Evolutionary conservation across 108 stramenopile genomes (phyloP).

Genomic region (Halocafeteria seosinensis): DNA sequence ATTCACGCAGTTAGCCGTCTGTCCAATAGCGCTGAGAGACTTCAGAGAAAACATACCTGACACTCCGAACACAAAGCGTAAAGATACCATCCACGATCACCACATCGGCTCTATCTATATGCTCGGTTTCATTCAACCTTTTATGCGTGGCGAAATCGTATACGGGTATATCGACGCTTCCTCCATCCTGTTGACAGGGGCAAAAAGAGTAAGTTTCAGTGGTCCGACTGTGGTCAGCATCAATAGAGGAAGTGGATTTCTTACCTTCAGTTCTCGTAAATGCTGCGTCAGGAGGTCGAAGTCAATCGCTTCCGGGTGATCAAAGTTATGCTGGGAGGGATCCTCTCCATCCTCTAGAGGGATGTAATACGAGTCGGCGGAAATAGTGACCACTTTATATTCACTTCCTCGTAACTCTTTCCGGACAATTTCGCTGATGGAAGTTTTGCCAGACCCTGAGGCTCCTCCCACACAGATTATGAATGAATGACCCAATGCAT

Average conservation of each 20-base stretch:
- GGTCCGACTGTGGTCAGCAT: too few relatives aligned
- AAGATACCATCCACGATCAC: conserved; percentile 19
- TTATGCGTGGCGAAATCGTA: conserved; percentile 24
- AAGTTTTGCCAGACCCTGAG: conserved; percentile 5
- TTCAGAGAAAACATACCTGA: not conserved
- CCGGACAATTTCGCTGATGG: conserved; percentile 7
- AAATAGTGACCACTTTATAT: conserved; percentile 8
- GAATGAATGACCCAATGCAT: too few relatives aligned
- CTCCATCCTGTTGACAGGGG: not conserved
- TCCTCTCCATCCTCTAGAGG: conserved; percentile 6
- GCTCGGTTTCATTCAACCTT: not conserved
- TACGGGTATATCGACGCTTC: conserved; percentile 4
- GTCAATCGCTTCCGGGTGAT: conserved; percentile 17
- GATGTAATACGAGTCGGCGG: conserved; percentile 12
- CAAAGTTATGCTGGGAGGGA: conserved; percentile 15
- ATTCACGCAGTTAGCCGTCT: too few relatives aligned
- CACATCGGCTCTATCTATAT: not conserved
- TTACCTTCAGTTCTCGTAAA: not conserved
- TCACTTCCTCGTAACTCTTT: conserved; percentile 1
- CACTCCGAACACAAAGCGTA: not conserved
- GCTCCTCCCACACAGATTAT: conserved; percentile 19
- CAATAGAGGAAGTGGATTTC: too few relatives aligned
- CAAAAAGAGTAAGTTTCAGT: too few relatives aligned
- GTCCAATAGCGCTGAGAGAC: too few relatives aligned
- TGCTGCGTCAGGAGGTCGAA: not conserved